phyloP scores from a whole-genome alignment of 352 stramenopile genomes.

The Pythium scleroteichum region DNA sequence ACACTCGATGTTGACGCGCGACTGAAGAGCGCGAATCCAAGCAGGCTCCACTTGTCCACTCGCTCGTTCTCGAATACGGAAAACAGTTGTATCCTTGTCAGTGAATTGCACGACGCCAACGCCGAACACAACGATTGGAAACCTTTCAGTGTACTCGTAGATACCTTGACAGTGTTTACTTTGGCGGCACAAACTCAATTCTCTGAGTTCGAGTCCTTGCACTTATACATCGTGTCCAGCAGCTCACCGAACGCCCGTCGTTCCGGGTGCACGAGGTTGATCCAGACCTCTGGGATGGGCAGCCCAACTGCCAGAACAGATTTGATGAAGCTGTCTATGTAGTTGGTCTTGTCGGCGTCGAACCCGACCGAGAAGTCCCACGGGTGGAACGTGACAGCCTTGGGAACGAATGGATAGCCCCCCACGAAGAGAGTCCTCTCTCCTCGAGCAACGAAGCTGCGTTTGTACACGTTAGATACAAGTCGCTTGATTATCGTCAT shows the following conservation, averaged over 20 bases:
- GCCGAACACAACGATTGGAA: conserved; percentile 7
- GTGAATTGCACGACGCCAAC: neutral
- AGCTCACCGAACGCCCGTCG: neutral
- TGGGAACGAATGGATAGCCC: conserved; percentile 14
- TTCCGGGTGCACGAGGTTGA: conserved; percentile 1
- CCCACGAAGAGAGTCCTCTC: neutral
- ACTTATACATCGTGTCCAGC: neutral
- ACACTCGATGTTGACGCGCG: conserved; percentile 2
- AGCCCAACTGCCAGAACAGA: neutral
- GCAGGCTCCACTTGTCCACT: conserved; percentile 6
- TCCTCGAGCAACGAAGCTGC: neutral
- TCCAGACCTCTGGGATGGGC: neutral
- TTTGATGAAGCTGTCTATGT: neutral
- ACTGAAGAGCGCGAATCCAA: conserved; percentile 13
- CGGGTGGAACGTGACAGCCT: conserved; percentile 6
- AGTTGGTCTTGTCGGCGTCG: neutral
- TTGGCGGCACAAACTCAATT: neutral
- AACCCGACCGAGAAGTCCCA: conserved; percentile 4
- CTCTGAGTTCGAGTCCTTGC: neutral
- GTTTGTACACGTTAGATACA: neutral
- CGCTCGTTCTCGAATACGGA: neutral
- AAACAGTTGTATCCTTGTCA: conserved; percentile 7
- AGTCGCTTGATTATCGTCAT: conserved; percentile 2
- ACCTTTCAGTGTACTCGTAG: neutral
- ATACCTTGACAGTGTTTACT: conserved; percentile 8